Evolutionary conservation across 1,284 basidiomycete genomes (phyloP).

Genomic region (Acaromyces ingoldii): DNA sequence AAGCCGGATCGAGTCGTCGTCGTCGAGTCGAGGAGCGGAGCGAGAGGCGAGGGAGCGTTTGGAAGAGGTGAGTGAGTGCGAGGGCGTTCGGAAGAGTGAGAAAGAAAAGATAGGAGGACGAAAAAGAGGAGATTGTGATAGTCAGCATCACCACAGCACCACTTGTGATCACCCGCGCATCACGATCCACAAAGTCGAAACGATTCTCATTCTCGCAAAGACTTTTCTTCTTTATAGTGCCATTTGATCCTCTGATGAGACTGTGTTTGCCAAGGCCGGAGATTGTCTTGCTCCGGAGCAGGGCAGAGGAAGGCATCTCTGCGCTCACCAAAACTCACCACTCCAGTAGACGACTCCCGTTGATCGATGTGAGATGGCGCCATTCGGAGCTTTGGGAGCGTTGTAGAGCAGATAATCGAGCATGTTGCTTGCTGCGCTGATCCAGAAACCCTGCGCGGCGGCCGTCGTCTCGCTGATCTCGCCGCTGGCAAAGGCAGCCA

Average conservation of each 20-base stretch:
- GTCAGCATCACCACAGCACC: too few species aligned
- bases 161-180: too few species aligned
- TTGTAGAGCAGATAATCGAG: conserved; percentile 65
- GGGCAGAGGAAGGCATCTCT: too few species aligned
- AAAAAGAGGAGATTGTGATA: background rate
- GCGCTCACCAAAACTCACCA: conserved; percentile 16
- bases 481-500: conserved; percentile 35
- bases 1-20: too few species aligned
- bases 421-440: conserved; percentile 65
- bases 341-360: conserved; percentile 34
- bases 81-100: conserved; percentile 3
- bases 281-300: too few species aligned
- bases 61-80: background rate
- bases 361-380: conserved; percentile 52
- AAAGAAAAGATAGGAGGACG: background rate
- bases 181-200: too few species aligned
- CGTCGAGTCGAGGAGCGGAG: too few species aligned
- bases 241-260: too few species aligned
- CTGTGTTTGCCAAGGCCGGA: too few species aligned
- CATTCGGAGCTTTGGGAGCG: conserved; percentile 57
- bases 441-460: conserved; percentile 54
- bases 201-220: too few species aligned
- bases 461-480: conserved; percentile 30
- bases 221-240: too few species aligned
- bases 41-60: too few species aligned